phyloP scores from a whole-genome alignment of 805 yeast genomes.

The Pichia occidentalis region DNA sequence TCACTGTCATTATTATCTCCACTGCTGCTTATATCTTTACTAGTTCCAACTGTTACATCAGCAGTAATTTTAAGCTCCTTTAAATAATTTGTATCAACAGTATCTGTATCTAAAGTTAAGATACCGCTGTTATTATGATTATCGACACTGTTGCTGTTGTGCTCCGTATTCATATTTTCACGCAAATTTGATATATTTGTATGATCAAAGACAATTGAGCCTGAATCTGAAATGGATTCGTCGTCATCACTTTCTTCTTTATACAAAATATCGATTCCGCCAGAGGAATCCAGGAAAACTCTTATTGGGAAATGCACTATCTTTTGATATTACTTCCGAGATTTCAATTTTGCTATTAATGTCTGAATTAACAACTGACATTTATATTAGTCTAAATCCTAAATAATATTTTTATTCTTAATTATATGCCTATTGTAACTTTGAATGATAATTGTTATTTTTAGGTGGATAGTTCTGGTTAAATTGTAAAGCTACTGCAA shows the following conservation, averaged over 20 bases:
- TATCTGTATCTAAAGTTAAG: not conserved
- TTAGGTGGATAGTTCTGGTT: too few relatives aligned
- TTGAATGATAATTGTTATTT: too few relatives aligned
- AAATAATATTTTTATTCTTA: too few relatives aligned
- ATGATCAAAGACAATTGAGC: conserved; percentile 1
- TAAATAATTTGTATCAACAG: conserved; percentile 1
- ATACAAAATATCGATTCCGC: conserved; percentile 5
- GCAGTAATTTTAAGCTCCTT: too few relatives aligned
- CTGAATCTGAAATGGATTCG: conserved; percentile 2
- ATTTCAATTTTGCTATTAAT: not conserved
- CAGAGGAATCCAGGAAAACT: conserved; percentile 6
- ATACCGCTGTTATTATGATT: not conserved
- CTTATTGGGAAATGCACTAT: conserved; percentile 6
- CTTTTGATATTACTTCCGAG: not conserved
- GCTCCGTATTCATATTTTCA: too few relatives aligned
- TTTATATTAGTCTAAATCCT: too few relatives aligned
- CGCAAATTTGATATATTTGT: too few relatives aligned
- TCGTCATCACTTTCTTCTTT: conserved; percentile 2
- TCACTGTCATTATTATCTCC: not conserved
- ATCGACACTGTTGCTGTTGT: not conserved
- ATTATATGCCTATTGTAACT: too few relatives aligned
- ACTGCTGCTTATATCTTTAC: not conserved
- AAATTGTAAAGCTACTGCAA: too few relatives aligned
- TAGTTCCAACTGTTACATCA: not conserved
- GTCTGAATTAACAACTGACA: not conserved